Evolutionary conservation across 176 grass and related monocot genomes (phyloP).

Genomic region (Triticum turgidum): DNA sequence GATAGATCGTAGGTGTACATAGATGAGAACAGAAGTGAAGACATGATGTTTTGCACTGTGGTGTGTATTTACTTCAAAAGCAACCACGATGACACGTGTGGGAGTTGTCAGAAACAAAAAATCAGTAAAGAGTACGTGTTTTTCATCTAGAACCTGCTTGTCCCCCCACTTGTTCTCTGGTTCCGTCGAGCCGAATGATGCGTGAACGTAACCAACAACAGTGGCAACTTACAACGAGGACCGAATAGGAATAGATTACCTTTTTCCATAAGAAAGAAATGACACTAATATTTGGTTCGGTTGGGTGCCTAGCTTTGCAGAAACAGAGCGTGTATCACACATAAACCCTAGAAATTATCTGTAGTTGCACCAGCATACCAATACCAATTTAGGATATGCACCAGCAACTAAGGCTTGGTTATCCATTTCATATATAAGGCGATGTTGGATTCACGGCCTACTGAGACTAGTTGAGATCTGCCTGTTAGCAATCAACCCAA

Average conservation of each 20-base stretch:
- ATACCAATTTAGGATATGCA: neutral
- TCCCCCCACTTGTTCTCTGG: neutral
- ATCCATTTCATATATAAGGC: conserved; percentile 2
- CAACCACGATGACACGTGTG: neutral
- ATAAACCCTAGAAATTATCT: conserved; percentile 11
- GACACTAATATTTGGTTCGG: neutral
- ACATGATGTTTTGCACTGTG: neutral
- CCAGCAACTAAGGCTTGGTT: neutral
- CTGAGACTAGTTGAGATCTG: no score
- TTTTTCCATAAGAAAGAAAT: neutral
- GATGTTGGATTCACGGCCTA: neutral
- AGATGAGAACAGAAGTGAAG: neutral
- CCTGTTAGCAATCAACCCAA: neutral
- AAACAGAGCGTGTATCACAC: conserved; percentile 25
- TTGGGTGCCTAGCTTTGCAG: neutral
- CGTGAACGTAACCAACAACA: neutral
- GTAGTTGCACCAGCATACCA: conserved; percentile 41
- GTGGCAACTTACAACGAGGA: neutral
- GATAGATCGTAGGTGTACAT: neutral
- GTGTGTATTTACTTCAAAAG: neutral
- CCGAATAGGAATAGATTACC: neutral
- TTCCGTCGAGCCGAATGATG: neutral
- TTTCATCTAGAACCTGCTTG: neutral
- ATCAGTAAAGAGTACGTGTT: neutral
- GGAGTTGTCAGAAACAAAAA: neutral